Conservation (phyloP, 495 filamentous ascomycete genomes). For the Jackrogersella minutella region DNA sequence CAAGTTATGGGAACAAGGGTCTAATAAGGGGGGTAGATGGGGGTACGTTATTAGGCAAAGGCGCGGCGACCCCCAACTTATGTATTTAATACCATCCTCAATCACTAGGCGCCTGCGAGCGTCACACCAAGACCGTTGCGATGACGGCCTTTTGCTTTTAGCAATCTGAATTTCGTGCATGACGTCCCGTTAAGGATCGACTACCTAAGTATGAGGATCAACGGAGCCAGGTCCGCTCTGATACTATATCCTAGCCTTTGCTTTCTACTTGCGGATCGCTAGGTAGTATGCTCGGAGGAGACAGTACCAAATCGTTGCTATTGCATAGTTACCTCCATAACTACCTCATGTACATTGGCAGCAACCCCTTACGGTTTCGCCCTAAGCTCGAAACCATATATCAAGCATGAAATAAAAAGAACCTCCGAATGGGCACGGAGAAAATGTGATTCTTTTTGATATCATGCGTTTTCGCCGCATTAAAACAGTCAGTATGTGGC, state of each 20-base stretch:
- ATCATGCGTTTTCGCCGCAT: slow-evolving; percentile 5
- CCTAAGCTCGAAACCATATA: background rate
- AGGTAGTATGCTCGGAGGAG: slow-evolving; percentile 20
- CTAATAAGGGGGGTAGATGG: slow-evolving; percentile 26
- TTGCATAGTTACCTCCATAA: background rate
- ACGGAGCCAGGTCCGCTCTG: slow-evolving; percentile 16
- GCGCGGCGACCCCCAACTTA: slow-evolving; percentile 34
- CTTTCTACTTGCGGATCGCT: slow-evolving; percentile 1
- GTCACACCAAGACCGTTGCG: slow-evolving; percentile 31
- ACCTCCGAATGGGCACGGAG: background rate
- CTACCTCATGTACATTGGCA: background rate
- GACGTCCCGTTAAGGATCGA: slow-evolving; percentile 26
- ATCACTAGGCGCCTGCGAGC: slow-evolving; percentile 11
- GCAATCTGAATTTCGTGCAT: slow-evolving; percentile 41
- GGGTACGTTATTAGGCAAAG: slow-evolving; percentile 36
- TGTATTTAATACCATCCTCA: slow-evolving; percentile 26
- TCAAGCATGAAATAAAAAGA: background rate
- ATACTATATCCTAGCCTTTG: slow-evolving; percentile 14
- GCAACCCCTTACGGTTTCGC: background rate
- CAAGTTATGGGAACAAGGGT: background rate
- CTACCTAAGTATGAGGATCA: slow-evolving; percentile 28
- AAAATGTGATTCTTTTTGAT: slow-evolving; percentile 1
- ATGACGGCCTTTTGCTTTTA: slow-evolving; percentile 14
- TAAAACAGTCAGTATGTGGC: slow-evolving; percentile 2
- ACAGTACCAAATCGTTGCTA: background rate